Base-by-base conservation (phyloP, 768 basidiomycete genomes). In the Xerocomellus dryophilus region DNA sequence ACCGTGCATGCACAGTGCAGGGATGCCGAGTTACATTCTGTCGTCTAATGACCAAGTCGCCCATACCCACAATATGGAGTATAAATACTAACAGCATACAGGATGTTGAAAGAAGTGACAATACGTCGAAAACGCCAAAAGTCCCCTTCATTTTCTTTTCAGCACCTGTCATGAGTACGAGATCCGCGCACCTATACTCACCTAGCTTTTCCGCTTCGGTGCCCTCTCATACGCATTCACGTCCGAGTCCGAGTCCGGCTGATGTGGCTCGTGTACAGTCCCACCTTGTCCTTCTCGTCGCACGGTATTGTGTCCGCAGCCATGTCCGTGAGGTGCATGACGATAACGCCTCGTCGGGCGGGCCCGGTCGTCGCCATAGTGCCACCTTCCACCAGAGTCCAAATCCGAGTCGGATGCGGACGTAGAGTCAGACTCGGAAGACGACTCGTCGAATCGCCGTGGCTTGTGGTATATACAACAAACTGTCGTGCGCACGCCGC, bases 401-500 rank as follows among this genome's bases (percentile, higher is more conserved):
- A 67, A 64, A n/a, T 68, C 70, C 0, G 70, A 63, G 35, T 69
- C 76, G 0, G 72, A 54, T 10, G 25, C 39, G 9, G 51, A 71
- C 46, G 78, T 79, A 2, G 81, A 79, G 39, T 80, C 84, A 0
- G 81, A 82, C 39, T 81, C 80, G 32, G 83, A 84, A 0, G 85
- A 90, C 1, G 91, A 93, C 65, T 93, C 91, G 71, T 92, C 91
- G 57, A 91, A 93, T 46, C 65, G 73, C 51, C 81, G 79, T 1
- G 88, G 86, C 66, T 87, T 89, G 67, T 93, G 91, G 65, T 94
- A 96, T 64, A 98, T 96, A 69, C 94, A 98, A 68, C 94, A 98
- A 46, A 97, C 94, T 98, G 58, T n/a, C 31, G 11, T 8, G 20
- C 17, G 34, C 32, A 48, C 47, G 15, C 14, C 43, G 10, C 39